Percentiles rank a stretch among this genome's conserved stretches.
These are phyloP conservation scores for Ustilago cynodontis DNA, from an alignment of 1,284 basidiomycete genomes.

Conservation along the genomic window DNA sequence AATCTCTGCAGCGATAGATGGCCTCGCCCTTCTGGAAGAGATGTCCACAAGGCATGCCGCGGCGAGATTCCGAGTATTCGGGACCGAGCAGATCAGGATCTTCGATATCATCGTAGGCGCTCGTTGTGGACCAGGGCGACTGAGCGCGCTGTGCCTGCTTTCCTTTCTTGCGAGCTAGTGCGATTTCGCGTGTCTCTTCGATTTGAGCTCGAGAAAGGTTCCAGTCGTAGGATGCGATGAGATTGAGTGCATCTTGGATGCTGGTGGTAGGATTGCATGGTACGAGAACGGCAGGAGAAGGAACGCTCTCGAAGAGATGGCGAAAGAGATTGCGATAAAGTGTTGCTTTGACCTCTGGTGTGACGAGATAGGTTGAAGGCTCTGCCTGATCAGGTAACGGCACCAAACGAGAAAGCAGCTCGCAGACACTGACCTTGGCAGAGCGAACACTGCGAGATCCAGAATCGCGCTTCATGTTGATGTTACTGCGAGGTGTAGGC, in stretches of 20 bases:
- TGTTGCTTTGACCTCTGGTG: conserved; percentile 23
- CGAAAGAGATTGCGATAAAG: conserved; percentile 35
- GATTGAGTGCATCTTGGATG: conserved; percentile 37
- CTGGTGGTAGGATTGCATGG: conserved; percentile 47
- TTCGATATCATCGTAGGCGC: conserved; percentile 37
- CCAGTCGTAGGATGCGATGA: conserved; percentile 52
- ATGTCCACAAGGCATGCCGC: conserved; percentile 69
- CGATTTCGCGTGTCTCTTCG: conserved; percentile 46
- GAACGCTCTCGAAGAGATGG: conserved; percentile 38
- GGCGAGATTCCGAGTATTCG: conserved; percentile 64
- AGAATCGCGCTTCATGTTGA: conserved; percentile 29
- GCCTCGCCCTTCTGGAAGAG: conserved; percentile 70
- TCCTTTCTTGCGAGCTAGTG: conserved; percentile 52
- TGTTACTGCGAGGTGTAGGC: too few species aligned
- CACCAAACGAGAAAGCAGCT: conserved; percentile 36
- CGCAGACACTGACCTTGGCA: conserved; percentile 39
- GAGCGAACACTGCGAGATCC: conserved; percentile 15
- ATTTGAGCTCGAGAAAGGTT: conserved; percentile 57
- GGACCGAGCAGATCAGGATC: conserved; percentile 49
- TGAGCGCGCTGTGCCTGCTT: conserved; percentile 46
- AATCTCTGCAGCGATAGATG: conserved; percentile 69
- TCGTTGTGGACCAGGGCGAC: conserved; percentile 38
- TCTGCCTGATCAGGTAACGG: conserved; percentile 32
- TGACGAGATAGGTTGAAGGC: conserved; percentile 37
- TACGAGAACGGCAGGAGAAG: conserved; percentile 42